phyloP scores from a whole-genome alignment of 495 filamentous ascomycete species.

The Penicilliopsis zonata region DNA sequence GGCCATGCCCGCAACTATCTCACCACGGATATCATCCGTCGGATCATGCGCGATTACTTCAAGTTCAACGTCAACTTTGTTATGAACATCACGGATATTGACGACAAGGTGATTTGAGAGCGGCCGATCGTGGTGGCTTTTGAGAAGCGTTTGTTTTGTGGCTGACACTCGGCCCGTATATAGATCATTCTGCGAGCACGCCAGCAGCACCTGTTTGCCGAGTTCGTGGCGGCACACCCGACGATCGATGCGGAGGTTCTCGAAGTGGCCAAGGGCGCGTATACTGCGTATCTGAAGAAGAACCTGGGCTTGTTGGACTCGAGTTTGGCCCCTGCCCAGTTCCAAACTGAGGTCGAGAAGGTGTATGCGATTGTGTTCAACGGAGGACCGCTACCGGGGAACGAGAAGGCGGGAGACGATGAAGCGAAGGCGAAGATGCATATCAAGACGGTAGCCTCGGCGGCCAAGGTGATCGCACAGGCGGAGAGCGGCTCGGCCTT shows the following conservation, averaged over 20 bases:
- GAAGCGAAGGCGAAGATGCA: conserved; percentile 92
- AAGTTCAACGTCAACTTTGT: conserved; percentile 79
- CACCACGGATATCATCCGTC: conserved; percentile 79
- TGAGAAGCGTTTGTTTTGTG: background rate
- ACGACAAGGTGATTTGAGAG: conserved; percentile 76
- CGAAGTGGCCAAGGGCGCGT: conserved; percentile 52
- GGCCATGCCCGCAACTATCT: conserved; percentile 94
- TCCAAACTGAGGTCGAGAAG: conserved; percentile 41
- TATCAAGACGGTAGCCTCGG: conserved; percentile 59
- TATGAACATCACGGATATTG: conserved; percentile 92
- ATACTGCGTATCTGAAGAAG: conserved; percentile 58
- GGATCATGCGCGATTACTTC: conserved; percentile 81
- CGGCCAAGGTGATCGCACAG: conserved; percentile 41
- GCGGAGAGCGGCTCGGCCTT: conserved; percentile 20
- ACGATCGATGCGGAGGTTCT: conserved; percentile 37
- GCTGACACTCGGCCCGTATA: conserved; percentile 3
- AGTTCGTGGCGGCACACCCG: conserved; percentile 35
- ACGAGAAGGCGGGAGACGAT: conserved; percentile 55
- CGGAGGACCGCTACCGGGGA: conserved; percentile 41
- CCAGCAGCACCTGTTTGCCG: conserved; percentile 58
- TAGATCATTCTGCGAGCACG: conserved; percentile 77
- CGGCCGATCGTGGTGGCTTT: background rate
- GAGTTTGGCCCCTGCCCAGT: conserved; percentile 28
- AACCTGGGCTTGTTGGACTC: conserved; percentile 56
- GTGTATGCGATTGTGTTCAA: conserved; percentile 48